Evolutionary conservation across 202 grass and related monocot genomes (phyloP).

Genomic region (Carex sylvatica): DNA sequence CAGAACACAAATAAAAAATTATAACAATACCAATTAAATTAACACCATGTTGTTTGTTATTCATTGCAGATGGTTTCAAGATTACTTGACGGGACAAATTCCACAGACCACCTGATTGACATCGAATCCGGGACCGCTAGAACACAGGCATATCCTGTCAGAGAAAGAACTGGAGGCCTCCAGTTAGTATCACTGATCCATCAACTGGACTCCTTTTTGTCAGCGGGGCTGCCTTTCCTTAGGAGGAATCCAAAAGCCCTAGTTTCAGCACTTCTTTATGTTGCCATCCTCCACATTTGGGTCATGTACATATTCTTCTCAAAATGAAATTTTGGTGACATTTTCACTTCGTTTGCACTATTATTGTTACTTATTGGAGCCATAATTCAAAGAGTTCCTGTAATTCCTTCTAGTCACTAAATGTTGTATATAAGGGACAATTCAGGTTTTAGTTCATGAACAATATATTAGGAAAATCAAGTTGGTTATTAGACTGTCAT

Average conservation of each 20-base stretch:
- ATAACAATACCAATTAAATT: neutral
- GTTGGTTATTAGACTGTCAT: neutral
- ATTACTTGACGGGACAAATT: slow-evolving; percentile 47
- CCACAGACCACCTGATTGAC: slow-evolving; percentile 48
- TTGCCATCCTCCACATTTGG: slow-evolving; percentile 76
- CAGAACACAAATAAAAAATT: neutral
- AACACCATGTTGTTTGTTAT: neutral
- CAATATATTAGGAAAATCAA: neutral
- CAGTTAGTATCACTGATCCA: slow-evolving; percentile 58
- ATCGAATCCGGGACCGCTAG: slow-evolving; percentile 51
- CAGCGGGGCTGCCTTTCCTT: slow-evolving; percentile 65
- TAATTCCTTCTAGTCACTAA: neutral
- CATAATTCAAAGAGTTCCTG: neutral
- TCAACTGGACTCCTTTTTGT: slow-evolving; percentile 82
- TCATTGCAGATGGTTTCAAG: slow-evolving; percentile 56
- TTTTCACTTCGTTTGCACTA: neutral
- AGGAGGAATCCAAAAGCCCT: slow-evolving; percentile 60
- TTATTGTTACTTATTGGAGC: neutral
- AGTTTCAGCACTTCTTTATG: slow-evolving; percentile 51
- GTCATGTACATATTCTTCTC: slow-evolving; percentile 76
- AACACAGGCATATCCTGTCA: slow-evolving; percentile 34
- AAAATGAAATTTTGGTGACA: slow-evolving; percentile 28
- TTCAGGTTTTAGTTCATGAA: neutral
- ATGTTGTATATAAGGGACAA: neutral
- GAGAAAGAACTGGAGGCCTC: slow-evolving; percentile 42